A percentile compares a stretch with the other conserved stretches of the same genome.
Evolutionary conservation across 2,329 filamentous ascomycete species (phyloP).

Genomic region (Balansia obtecta): DNA sequence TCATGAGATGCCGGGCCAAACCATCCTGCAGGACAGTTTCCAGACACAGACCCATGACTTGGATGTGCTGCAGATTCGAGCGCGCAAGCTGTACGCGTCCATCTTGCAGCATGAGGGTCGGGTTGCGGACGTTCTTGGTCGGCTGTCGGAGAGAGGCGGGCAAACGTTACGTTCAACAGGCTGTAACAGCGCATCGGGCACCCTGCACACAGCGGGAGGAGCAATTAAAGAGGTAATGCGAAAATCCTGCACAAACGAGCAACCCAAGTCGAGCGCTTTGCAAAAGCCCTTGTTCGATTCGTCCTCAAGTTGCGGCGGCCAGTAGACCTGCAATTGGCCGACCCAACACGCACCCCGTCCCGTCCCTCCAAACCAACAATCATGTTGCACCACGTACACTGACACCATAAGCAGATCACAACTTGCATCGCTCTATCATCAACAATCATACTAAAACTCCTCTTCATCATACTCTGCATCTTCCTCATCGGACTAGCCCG

Average conservation of each 20-base stretch:
- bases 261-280: too few species aligned
- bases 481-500: not conserved
- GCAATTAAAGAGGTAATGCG: not conserved
- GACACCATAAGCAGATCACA: too few species aligned
- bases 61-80: slow-evolving; percentile 28
- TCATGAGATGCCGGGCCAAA: not conserved
- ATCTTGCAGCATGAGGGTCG: slow-evolving; percentile 30
- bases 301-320: too few species aligned
- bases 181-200: not conserved
- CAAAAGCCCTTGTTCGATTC: too few species aligned
- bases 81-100: slow-evolving; percentile 27
- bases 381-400: too few species aligned
- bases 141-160: slow-evolving; percentile 7
- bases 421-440: too few species aligned
- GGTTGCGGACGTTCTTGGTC: slow-evolving; percentile 23
- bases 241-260: not conserved
- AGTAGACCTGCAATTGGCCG: not conserved
- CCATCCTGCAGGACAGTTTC: slow-evolving; percentile 15
- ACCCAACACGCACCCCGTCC: too few species aligned
- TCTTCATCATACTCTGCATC: not conserved
- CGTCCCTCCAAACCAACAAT: too few species aligned
- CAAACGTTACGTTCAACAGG: not conserved
- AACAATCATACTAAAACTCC: too few species aligned
- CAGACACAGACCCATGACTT: slow-evolving; percentile 32
- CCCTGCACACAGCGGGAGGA: not conserved